Evolutionary conservation across 345 rosid genomes (phyloP), one percentile per base, ranked within the genome.

Genomic region (Carallia pectinifolia): DNA sequence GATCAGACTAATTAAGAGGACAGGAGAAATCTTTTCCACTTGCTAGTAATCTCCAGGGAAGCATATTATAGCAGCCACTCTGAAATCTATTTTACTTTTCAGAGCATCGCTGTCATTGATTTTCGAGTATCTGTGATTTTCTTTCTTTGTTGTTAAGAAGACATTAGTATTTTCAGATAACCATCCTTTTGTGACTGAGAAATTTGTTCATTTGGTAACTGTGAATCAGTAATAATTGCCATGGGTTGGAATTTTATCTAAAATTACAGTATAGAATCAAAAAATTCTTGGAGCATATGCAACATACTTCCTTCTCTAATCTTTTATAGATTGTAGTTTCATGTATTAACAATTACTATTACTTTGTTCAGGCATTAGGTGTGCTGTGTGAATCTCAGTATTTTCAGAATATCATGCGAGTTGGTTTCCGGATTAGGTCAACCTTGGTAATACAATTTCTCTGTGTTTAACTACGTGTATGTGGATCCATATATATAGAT

Each of bases 301-400:
- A 23, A 34, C 62, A 6, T 34, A 34, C 17, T 55, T 36, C 55
- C 17, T 71, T 62, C 29, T 23, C 29, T 55, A 4, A 10, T 39
- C n/a, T 31, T 18, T 34, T 48, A 13, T 65, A 16, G 47, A 29
- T 71, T 27, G 4, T 23, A 52, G 55, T 69, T 38, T 67, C 55
- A 59, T 68, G 76, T 76, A 73, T 52, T 47, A 54, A 1, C 16
- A 13, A 44, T 71, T 73, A 16, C 17, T 64, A 55, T 67, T 19
- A 47, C 64, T 66, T 68, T 58, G 68, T 68, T 74, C 85, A 94
- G 98, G 82, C 90, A 71, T 13, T 72, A 6, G 71, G 74, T 50
- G 81, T 69, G 58, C 76, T 77, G 5, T 72, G 73, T 12, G 81
- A 77, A 68, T 63, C 81, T 64, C 81, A 60, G 67, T 77, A 68